These are phyloP conservation scores for Monilinia fructigena DNA, from an alignment of 2,329 filamentous ascomycete genomes.

Conservation along the genomic window DNA sequence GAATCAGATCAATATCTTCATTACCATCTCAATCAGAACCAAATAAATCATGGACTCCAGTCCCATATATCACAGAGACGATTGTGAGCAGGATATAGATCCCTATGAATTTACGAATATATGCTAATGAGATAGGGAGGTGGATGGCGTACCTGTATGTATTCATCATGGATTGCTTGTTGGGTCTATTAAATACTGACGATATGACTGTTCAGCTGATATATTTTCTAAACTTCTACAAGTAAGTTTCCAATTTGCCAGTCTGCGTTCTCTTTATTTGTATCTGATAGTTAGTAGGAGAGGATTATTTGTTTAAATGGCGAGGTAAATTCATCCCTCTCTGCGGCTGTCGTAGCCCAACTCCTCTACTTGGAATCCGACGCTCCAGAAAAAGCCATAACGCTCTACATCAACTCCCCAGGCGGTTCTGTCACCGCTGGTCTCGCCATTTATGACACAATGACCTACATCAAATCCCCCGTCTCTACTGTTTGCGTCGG, in stretches of 20 bases:
- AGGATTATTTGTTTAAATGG: conserved; percentile 94
- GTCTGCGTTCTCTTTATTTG: neutral
- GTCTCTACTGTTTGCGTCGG: conserved; percentile 95
- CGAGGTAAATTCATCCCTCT: conserved; percentile 83
- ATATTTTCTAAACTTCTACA: conserved; percentile 80
- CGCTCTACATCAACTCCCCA: conserved; percentile 96
- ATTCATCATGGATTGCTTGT: conserved; percentile 33
- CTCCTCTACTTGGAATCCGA: conserved; percentile 98
- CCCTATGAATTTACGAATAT: conserved; percentile 13
- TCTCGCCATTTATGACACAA: conserved; percentile 95
- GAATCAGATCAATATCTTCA: conserved; percentile 34
- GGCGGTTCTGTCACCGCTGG: conserved; percentile 89
- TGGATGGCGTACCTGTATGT: conserved; percentile 75
- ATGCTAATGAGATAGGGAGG: conserved; percentile 55
- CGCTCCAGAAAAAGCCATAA: conserved; percentile 89
- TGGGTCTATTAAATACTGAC: conserved; percentile 29
- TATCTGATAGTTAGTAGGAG: conserved; percentile 85
- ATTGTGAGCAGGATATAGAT: conserved; percentile 47
- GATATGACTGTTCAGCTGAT: conserved; percentile 55
- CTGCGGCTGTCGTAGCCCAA: conserved; percentile 92
- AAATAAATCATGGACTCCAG: conserved; percentile 44
- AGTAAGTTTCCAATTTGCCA: conserved; percentile 46
- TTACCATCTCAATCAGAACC: conserved; percentile 35
- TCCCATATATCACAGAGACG: conserved; percentile 54
- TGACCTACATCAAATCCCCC: conserved; percentile 92